Evolutionary conservation across 2,329 filamentous ascomycete genomes (phyloP).

Genomic region (Alternaria arbusti): DNA sequence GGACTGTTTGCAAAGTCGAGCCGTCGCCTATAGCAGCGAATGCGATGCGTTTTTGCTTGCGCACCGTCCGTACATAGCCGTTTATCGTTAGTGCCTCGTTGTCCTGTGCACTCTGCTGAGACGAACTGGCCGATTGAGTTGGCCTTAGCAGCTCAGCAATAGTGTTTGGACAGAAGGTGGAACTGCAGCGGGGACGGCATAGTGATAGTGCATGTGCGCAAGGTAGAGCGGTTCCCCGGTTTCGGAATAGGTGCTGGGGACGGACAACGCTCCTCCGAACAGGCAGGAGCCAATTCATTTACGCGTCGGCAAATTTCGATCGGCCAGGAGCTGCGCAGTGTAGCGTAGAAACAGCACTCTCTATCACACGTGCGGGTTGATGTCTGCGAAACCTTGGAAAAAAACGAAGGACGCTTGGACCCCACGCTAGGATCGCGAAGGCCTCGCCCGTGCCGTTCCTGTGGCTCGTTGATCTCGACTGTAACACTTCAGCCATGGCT

Average conservation of each 20-base stretch:
- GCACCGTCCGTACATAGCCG: constrained; percentile 83
- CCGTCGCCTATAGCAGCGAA: constrained; percentile 91
- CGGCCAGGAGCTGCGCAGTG: constrained; percentile 24
- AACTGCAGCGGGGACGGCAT: constrained; percentile 36
- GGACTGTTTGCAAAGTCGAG: constrained; percentile 77
- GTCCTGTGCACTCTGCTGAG: constrained; percentile 55
- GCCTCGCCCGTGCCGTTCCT: constrained; percentile 10
- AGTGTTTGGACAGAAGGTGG: constrained; percentile 40
- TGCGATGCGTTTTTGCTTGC: constrained; percentile 81
- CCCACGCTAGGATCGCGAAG: constrained; percentile 12
- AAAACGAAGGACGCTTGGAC: constrained; percentile 19
- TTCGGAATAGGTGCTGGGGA: constrained; percentile 24
- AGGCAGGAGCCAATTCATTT: constrained; percentile 38
- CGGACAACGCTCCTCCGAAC: constrained; percentile 30
- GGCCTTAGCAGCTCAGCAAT: constrained; percentile 60
- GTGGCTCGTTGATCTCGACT: constrained; percentile 18
- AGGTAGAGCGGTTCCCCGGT: constrained; percentile 23
- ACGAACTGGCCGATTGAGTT: constrained; percentile 50
- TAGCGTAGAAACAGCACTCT: constrained; percentile 19
- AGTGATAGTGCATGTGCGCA: constrained; percentile 19
- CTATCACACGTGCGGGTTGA: constrained; percentile 12
- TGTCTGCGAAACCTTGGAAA: constrained; percentile 20
- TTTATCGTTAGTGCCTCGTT: constrained; percentile 58
- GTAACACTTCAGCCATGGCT: constrained; percentile 17
- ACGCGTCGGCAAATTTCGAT: constrained; percentile 24